Conservation (phyloP, 495 filamentous ascomycete genomes). For the Endocarpon pusillum region DNA sequence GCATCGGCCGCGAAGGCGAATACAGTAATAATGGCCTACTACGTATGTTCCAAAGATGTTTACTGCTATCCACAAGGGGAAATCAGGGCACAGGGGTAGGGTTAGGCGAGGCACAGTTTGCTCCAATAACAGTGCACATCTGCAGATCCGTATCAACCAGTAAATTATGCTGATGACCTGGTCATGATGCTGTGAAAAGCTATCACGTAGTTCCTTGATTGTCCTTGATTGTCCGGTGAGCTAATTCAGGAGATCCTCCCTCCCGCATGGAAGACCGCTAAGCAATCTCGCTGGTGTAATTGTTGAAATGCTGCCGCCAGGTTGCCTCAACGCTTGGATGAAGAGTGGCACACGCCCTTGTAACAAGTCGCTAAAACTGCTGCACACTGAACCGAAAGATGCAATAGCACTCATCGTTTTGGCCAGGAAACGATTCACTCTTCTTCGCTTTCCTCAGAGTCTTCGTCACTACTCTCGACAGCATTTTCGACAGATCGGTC, state of each 20-base stretch:
- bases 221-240: neutral
- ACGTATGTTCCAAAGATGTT: neutral
- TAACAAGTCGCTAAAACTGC: neutral
- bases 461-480: conserved; percentile 31
- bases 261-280: neutral
- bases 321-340: neutral
- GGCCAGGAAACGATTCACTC: conserved; percentile 19
- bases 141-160: neutral
- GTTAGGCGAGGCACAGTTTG: neutral
- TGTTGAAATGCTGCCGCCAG: neutral
- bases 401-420: neutral
- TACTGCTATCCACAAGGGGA: neutral
- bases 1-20: neutral
- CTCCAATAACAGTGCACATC: neutral
- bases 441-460: conserved; percentile 38
- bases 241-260: neutral
- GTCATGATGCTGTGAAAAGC: too few species aligned
- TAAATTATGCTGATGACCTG: neutral
- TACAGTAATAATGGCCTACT: neutral
- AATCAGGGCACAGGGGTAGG: neutral
- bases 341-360: neutral
- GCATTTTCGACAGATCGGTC: conserved; percentile 28
- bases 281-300: neutral
- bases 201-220: neutral
- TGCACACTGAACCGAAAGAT: too few species aligned